Base-by-base conservation (phyloP, 768 basidiomycete genomes). In the Calocybe gangraenosa region DNA sequence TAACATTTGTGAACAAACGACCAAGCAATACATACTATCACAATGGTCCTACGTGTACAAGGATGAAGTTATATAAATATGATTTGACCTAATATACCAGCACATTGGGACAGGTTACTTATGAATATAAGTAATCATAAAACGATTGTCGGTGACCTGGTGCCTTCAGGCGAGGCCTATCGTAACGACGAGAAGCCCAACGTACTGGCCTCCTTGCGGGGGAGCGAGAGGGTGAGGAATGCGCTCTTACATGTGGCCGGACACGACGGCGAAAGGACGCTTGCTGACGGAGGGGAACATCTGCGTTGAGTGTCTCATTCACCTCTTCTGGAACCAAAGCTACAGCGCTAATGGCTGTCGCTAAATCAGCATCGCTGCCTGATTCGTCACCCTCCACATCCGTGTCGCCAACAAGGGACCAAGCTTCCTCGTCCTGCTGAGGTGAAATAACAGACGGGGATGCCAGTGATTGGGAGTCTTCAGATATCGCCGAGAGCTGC, bases 221-320 rank as follows among this genome's bases (percentile, higher is more conserved):
- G 1, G 79, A 81, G 19, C 73, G 69, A 13, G 75, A 76, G n/a
- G 75, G 77, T 0, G 79, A 79, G 4, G 77, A 78, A 25, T 65
- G 51, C 7, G 75, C 70, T 32, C 65, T 60, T 44, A 58, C 58
- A 13, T 46, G 55, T 10, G 56, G 56, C 45, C 66, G 54, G 2
- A 64, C 36, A 17, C 65, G 58, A 34, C 67, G 60, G 22, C 61
- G 64, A 30, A 61, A 37, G 22, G 63, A 55, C 4, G 56, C 40
- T 41, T 52, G 64, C 63, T 41, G 71, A 64, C 7, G 70, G 67
- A n/a, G 69, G 68, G 19, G 64, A 48, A 4, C 65, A 60, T 31
- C 54, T 53, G 37, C 40, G 42, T 49, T 36, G 31, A 40, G 49
- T 40, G 49, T 32, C 34, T 43, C 32, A 7, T 45, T 40, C 22